A percentile compares a stretch with the other conserved stretches of the same genome.
Conservation (phyloP, 2,329 filamentous ascomycete species). For the Cladosporium colombiae region DNA sequence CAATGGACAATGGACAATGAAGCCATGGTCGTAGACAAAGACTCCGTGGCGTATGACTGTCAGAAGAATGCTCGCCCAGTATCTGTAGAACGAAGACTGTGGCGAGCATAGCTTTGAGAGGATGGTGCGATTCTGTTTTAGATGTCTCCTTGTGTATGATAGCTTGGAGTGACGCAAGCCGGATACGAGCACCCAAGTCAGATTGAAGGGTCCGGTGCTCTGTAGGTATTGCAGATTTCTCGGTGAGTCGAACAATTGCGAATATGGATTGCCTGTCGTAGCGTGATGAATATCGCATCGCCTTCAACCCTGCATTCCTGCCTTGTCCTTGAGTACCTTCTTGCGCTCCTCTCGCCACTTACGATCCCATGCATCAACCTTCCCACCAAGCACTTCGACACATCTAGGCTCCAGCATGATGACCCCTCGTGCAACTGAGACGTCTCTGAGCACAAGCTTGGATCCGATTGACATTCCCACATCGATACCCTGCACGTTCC, state of each 20-base stretch:
- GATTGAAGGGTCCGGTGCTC: not conserved
- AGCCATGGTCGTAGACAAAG: not conserved
- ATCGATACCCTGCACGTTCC: conserved; percentile 64
- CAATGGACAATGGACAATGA: not conserved
- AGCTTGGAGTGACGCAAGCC: not conserved
- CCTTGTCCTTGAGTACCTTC: conserved; percentile 61
- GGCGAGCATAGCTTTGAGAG: not conserved
- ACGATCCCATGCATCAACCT: conserved; percentile 77
- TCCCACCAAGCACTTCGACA: conserved; percentile 79
- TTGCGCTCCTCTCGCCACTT: conserved; percentile 74
- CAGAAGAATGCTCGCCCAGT: not conserved
- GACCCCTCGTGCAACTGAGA: conserved; percentile 71
- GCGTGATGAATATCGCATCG: not conserved
- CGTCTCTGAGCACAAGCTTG: conserved; percentile 72
- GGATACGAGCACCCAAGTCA: not conserved
- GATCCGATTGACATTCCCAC: conserved; percentile 73
- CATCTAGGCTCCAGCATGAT: conserved; percentile 72
- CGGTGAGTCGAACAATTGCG: not conserved
- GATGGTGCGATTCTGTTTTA: not conserved
- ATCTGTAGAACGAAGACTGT: not conserved
- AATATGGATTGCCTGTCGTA: not conserved
- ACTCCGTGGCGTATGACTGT: not conserved
- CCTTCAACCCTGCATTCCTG: conserved; percentile 24
- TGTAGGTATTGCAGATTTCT: not conserved
- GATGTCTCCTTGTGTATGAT: not conserved